Base-by-base conservation (phyloP, 495 filamentous ascomycete species). In the Pseudevernia furfuracea region DNA sequence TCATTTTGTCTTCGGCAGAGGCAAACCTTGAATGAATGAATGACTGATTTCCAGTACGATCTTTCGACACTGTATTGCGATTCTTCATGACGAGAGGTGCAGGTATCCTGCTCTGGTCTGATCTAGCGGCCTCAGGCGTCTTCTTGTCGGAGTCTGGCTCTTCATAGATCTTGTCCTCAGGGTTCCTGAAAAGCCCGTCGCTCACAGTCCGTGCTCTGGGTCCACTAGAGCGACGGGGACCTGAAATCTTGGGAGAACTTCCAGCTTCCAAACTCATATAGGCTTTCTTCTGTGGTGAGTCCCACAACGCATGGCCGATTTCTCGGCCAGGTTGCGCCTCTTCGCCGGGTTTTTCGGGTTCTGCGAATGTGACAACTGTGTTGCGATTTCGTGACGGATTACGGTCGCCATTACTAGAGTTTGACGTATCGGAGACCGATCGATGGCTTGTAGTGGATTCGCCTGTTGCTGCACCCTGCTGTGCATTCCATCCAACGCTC, bases 101-200 rank as follows among this genome's bases (percentile, higher is more conserved):
- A 14, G 81, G 81, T 38, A 77, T 75, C 58, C 78, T 76, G 53
- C 70, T 66, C 53, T 77, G 59, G 70, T 76, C 64, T 69, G 74
- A 67, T 34, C 69, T 71, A 23, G 60, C 67, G 46, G 72, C 65
- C 32, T 65, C 66, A 39, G 36, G 6, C 7, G 55, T 28, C 19
- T 25, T 34, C 43, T 60, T 59, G 39, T 49, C 36, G 34, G 39
- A 76, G 60, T 86, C 82, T 4, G 88, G 87, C 67, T 96, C 92
- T 74, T 96, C 91, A 77, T 89, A 96, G 59, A 96, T 96, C 67
- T 92, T 85, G 65, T 95, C 90, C 38, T 87, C 83, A 6, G 88
- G 80, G 55, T 83, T 82, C 32, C 74, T 72, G 64, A 82, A 82
- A 6, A 81, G 74, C 63, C 80, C 80, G 37, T 70, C 73, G 57